Base-by-base conservation (phyloP, 352 stramenopile genomes). In the Hyaloperonospora brassicae region DNA sequence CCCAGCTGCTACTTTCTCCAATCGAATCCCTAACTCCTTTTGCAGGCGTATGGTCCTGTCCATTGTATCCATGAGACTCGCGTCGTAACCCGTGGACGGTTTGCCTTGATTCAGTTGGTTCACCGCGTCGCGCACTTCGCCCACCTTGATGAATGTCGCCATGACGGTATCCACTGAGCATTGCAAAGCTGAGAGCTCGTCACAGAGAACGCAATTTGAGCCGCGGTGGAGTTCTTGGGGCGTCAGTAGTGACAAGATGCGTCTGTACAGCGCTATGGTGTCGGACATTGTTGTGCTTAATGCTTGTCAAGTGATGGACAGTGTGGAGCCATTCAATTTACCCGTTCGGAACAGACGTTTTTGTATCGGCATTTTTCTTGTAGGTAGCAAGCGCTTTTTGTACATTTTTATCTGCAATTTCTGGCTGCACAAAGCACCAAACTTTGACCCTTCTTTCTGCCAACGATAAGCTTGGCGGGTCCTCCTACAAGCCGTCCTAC, bases 111-210 rank as follows among this genome's bases (percentile, higher is more conserved):
- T 51, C 51, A 68, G 23, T 34, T 68, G 50, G 6, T 55, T 56
- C 31, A 68, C 64, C 0, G 59, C 64, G 23, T 72, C 59, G 12
- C 64, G 55, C 25, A 72, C 47, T 54, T 72, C 59, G 42, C 48
- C 40, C 46, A 66, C 34, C 31, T 65, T 62, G 43, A 48, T 35
- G 25, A 55, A 63, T 0, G 50, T 21, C 11, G 55, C 48, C 0
- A 42, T 10, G 2, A 59, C 21, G 14, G 59, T 45, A 24, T 49
- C 47, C 11, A 62, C 13, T 4, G 48, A 41, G 21, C 34, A n/a
- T 9, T 39, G 17, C 4, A 71, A 3, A 17, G 25, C 23, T 5
- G 23, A 27, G 7, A 49, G 50, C 17, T 71, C 59, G 9, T 68
- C 48, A 12, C 40, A 10, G 0, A 71, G 30, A 1, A 71, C 40